phyloP scores from a whole-genome alignment of 2,329 filamentous ascomycete species.

The Epichloe baconii region DNA sequence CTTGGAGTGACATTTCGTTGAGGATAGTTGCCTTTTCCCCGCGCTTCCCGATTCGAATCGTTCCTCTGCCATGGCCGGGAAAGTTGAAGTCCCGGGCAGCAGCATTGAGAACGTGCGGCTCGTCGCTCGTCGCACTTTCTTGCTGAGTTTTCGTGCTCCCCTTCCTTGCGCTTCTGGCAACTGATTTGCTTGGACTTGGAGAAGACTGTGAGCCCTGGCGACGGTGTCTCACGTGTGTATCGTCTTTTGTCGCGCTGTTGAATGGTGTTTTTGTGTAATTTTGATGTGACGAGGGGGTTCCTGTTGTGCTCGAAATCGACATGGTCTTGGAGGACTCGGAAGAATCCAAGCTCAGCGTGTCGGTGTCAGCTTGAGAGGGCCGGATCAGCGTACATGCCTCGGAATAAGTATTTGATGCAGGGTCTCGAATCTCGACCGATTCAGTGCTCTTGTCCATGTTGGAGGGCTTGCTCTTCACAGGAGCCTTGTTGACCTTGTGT shows the following conservation, averaged over 20 bases:
- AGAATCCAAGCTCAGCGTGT: not conserved
- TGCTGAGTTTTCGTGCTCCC: not conserved
- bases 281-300: not conserved
- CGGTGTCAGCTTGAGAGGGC: not conserved
- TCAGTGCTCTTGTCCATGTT: not conserved
- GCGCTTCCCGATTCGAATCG: not conserved
- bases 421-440: not conserved
- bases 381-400: not conserved
- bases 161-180: not conserved
- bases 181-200: not conserved
- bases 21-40: not conserved
- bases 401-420: not conserved
- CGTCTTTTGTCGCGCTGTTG: not conserved
- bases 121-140: not conserved
- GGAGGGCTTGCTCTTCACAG: not conserved
- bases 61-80: conserved; percentile 1
- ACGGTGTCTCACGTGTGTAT: not conserved
- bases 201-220: not conserved
- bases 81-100: not conserved
- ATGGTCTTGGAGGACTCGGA: conserved; percentile 1
- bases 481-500: conserved; percentile 5
- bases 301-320: conserved; percentile 1
- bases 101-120: not conserved
- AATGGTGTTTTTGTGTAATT: not conserved
- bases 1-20: not conserved